These are phyloP conservation scores for Arctium minus DNA, from an alignment of 129 eudicot species.

Conservation along the genomic window DNA sequence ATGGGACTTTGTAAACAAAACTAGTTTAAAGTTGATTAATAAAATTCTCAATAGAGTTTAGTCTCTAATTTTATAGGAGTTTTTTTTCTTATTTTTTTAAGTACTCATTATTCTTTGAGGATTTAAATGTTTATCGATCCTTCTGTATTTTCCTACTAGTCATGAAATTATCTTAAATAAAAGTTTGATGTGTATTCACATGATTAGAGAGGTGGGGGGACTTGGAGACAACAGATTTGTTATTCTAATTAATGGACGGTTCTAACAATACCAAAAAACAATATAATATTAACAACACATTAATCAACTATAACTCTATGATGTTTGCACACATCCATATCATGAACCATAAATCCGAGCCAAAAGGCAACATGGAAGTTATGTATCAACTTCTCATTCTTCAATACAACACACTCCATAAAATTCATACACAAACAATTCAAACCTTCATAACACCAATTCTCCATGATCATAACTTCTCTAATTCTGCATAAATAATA, in stretches of 20 bases:
- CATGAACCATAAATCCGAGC: neutral
- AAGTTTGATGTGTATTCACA: neutral
- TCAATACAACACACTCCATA: constrained; percentile 19
- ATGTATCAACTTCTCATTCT: constrained; percentile 18
- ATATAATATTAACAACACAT: neutral
- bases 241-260: neutral
- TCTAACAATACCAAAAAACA: neutral
- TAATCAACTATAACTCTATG: neutral
- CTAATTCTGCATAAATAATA: constrained; percentile 29
- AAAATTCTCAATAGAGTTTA: no score
- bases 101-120: no score
- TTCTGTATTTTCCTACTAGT: no score
- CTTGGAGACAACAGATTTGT: neutral
- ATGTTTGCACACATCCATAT: constrained; percentile 2
- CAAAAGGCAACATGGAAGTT: constrained; percentile 7
- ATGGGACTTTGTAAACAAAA: no score
- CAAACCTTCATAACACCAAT: constrained; percentile 13
- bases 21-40: no score
- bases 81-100: no score
- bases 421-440: neutral
- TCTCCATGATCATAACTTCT: constrained; percentile 9
- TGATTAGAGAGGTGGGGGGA: neutral
- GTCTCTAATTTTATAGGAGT: no score
- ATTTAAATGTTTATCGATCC: no score
- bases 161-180: no score